Conservation (phyloP, 148 eudicot genomes). For the Rhododendron williamsianum region DNA sequence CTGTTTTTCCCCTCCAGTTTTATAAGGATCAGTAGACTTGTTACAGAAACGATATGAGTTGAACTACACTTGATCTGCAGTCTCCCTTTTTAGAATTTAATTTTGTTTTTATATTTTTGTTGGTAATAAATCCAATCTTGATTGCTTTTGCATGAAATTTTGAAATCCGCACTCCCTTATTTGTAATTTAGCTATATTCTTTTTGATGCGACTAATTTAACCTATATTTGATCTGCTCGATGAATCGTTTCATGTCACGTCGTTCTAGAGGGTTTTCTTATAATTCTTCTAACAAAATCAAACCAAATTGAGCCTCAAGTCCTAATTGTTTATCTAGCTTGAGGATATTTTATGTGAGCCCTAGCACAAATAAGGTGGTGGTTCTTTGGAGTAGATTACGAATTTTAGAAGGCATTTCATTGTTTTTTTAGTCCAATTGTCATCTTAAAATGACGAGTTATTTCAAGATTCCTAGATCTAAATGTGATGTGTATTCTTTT, state of each 20-base stretch:
- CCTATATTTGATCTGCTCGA: background rate
- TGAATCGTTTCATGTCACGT: background rate
- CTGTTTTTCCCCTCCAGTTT: background rate
- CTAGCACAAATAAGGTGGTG: background rate
- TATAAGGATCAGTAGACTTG: background rate
- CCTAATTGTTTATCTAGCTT: background rate
- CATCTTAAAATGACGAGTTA: background rate
- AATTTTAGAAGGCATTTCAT: background rate
- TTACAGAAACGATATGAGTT: conserved; percentile 6
- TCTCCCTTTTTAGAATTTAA: background rate
- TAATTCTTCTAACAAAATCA: background rate
- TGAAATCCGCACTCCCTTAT: background rate
- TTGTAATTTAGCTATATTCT: background rate
- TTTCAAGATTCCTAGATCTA: background rate
- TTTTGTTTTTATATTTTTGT: background rate
- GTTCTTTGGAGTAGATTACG: background rate
- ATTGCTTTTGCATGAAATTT: background rate
- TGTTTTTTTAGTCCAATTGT: background rate
- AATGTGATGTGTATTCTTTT: background rate
- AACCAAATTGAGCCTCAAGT: background rate
- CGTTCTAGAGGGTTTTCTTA: background rate
- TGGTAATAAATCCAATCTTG: background rate
- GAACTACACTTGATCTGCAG: background rate
- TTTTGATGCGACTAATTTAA: background rate
- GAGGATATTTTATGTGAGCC: background rate